A percentile compares a stretch with the other conserved stretches of the same genome.
Evolutionary conservation across 2,329 filamentous ascomycete genomes (phyloP).

Genomic region (Monascus ruber): DNA sequence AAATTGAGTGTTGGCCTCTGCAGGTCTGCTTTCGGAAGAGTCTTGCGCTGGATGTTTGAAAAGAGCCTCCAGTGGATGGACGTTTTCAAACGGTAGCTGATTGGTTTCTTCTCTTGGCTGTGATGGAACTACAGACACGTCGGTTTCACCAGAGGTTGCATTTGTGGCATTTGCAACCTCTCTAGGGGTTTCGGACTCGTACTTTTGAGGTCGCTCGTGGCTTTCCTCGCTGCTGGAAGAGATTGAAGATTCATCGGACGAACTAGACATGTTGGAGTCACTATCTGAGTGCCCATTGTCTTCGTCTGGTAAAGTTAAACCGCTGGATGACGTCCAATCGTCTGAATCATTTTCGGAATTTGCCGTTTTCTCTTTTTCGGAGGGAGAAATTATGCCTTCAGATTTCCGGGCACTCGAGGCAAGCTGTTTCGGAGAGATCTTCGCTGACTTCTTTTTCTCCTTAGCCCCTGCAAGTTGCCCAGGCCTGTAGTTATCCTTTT

Average conservation of each 20-base stretch:
- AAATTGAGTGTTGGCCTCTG: conserved; percentile 50
- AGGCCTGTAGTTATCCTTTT: conserved; percentile 18
- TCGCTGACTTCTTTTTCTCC: conserved; percentile 14
- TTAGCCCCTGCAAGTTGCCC: conserved; percentile 20
- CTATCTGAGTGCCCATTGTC: conserved; percentile 14
- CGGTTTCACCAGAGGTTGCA: conserved; percentile 4
- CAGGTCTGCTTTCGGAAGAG: conserved; percentile 23
- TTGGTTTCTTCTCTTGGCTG: conserved; percentile 4
- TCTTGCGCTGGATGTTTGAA: conserved; percentile 61
- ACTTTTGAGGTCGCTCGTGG: background rate
- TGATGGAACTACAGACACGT: conserved; percentile 5
- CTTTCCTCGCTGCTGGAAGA: conserved; percentile 14
- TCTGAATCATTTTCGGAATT: conserved; percentile 14
- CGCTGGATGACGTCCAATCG: conserved; percentile 28
- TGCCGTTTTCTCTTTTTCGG: conserved; percentile 6
- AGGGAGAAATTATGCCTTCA: conserved; percentile 4
- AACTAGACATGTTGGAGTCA: conserved; percentile 4
- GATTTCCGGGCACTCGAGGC: conserved; percentile 3
- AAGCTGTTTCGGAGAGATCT: conserved; percentile 3
- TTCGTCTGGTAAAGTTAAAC: conserved; percentile 17
- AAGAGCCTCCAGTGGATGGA: conserved; percentile 83
- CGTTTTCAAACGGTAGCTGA: conserved; percentile 36
- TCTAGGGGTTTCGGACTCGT: background rate
- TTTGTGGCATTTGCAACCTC: conserved; percentile 1
- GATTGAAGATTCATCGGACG: conserved; percentile 16